Evolutionary conservation across 768 basidiomycete genomes (phyloP).

Genomic region (Leccinum sublutescens): DNA sequence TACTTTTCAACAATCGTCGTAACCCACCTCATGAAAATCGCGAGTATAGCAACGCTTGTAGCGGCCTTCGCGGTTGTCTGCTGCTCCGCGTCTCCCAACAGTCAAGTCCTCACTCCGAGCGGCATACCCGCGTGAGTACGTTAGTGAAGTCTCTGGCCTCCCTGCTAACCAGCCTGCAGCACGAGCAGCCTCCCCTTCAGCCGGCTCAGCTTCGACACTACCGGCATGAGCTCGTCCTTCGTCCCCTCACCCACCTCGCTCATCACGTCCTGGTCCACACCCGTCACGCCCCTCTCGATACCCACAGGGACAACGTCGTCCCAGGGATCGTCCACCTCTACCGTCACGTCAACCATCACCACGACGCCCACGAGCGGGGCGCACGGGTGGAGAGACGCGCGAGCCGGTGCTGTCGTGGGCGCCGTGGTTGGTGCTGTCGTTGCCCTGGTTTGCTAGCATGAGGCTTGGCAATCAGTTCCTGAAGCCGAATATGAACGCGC

Average conservation of each 20-base stretch:
- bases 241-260: slow-evolving; percentile 25
- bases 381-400: not conserved
- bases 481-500: not conserved
- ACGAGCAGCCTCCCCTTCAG: slow-evolving; percentile 21
- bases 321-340: not conserved
- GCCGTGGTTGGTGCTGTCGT: slow-evolving; percentile 8
- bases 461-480: not conserved
- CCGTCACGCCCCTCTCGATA: slow-evolving; percentile 9
- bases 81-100: slow-evolving; percentile 10
- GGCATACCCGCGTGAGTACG: slow-evolving; percentile 24
- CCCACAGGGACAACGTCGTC: not conserved
- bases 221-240: slow-evolving; percentile 12
- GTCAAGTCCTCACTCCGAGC: slow-evolving; percentile 4
- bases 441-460: slow-evolving; percentile 1
- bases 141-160: not conserved
- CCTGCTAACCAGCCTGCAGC: slow-evolving; percentile 6
- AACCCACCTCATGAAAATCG: slow-evolving; percentile 14
- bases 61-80: slow-evolving; percentile 5
- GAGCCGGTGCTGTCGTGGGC: not conserved
- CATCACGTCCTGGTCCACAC: slow-evolving; percentile 27
- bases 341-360: not conserved
- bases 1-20: not conserved
- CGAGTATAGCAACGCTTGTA: slow-evolving; percentile 3
- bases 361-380: slow-evolving; percentile 2
- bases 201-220: slow-evolving; percentile 24